These are phyloP conservation scores for Pseudopediastrum boryanum DNA, from an alignment of 139 green algal genomes.

Conservation along the genomic window DNA sequence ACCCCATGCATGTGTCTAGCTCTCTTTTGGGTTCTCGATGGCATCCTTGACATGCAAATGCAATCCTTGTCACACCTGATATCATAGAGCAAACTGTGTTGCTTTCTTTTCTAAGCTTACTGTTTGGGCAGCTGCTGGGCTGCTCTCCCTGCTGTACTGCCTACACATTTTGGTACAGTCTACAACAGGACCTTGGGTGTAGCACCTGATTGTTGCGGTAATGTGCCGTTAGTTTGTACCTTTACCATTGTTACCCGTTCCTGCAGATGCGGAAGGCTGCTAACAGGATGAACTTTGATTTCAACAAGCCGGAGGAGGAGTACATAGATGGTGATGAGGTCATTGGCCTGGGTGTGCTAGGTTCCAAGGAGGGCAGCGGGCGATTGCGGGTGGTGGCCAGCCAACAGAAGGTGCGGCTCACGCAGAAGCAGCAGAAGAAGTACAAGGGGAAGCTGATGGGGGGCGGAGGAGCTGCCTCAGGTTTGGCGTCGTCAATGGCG, in stretches of 20 bases:
- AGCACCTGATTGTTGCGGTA: no score
- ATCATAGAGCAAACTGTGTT: no score
- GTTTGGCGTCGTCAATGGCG: slow-evolving; percentile 74
- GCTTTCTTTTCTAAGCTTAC: no score
- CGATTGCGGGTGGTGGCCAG: slow-evolving; percentile 74
- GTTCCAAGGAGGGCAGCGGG: slow-evolving; percentile 81
- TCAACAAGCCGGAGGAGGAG: slow-evolving; percentile 94
- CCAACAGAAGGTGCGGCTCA: slow-evolving; percentile 80
- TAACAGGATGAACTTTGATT: slow-evolving; percentile 90
- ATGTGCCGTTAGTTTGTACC: no score
- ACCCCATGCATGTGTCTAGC: no score
- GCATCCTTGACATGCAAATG: no score
- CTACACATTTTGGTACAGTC: no score
- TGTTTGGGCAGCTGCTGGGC: no score
- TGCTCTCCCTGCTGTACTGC: not conserved
- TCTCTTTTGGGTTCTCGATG: no score
- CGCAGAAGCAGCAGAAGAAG: slow-evolving; percentile 50
- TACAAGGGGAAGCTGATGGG: slow-evolving; percentile 33
- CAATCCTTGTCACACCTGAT: no score
- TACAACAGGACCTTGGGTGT: no score
- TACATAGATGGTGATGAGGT: slow-evolving; percentile 91
- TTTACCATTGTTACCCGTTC: no score
- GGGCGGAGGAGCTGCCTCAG: not conserved
- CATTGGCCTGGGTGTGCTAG: slow-evolving; percentile 87
- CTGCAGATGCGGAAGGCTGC: slow-evolving; percentile 86